Conservation (phyloP, 495 filamentous ascomycete species). For the Trichoderma virens region DNA sequence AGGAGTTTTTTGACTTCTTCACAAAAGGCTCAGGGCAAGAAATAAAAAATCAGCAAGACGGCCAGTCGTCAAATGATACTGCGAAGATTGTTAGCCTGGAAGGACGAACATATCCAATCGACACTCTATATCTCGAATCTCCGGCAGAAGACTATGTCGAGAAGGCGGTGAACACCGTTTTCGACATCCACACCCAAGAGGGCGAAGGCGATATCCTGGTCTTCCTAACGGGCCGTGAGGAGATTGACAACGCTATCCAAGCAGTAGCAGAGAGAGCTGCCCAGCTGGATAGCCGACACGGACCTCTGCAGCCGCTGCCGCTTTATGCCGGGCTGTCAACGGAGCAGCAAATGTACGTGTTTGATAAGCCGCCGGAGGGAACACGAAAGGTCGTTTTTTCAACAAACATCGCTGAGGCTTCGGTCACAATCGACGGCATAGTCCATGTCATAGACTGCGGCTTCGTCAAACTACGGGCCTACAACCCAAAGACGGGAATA, state of each 20-base stretch:
- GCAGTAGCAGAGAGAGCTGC: conserved; percentile 68
- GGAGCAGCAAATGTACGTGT: conserved; percentile 88
- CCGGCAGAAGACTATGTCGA: conserved; percentile 87
- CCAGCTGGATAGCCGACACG: conserved; percentile 63
- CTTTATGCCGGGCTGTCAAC: conserved; percentile 84
- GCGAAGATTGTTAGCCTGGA: conserved; percentile 83
- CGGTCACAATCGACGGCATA: conserved; percentile 88
- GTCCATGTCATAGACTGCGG: conserved; percentile 90
- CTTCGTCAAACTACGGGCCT: conserved; percentile 85
- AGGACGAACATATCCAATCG: conserved; percentile 87
- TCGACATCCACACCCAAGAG: conserved; percentile 89
- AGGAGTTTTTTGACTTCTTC: conserved; percentile 83
- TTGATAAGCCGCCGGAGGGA: conserved; percentile 78
- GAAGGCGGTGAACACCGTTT: conserved; percentile 75
- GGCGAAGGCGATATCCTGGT: conserved; percentile 83
- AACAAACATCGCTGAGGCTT: conserved; percentile 95
- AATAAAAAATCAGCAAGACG: conserved; percentile 29
- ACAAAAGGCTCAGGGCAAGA: conserved; percentile 28
- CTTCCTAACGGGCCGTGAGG: conserved; percentile 88
- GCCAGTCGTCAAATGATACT: conserved; percentile 17
- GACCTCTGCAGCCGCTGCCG: conserved; percentile 67
- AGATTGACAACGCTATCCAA: conserved; percentile 79
- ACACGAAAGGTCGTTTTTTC: conserved; percentile 87
- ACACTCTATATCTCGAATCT: conserved; percentile 73
- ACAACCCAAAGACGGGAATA: conserved; percentile 81